Percentiles rank a stretch among this genome's conserved stretches.
Conservation (phyloP, 2,329 filamentous ascomycete species). For the Colletotrichum scovillei region DNA sequence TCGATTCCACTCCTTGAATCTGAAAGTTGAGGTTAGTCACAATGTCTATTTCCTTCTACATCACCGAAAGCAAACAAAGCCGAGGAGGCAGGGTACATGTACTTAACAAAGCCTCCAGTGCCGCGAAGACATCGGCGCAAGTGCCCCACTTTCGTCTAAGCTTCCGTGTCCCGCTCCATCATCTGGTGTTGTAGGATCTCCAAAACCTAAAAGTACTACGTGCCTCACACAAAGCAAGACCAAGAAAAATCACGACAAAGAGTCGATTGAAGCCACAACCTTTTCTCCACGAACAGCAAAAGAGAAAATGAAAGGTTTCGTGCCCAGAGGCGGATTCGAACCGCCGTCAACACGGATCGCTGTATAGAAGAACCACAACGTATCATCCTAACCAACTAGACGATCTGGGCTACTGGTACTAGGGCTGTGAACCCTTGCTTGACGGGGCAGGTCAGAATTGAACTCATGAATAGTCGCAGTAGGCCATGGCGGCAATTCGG, state of each 20-base stretch:
- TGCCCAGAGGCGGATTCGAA: slow-evolving; percentile 36
- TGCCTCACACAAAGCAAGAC: too few relatives aligned
- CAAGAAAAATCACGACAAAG: neutral
- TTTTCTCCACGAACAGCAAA: neutral
- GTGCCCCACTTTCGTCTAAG: neutral
- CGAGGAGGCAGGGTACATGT: too few relatives aligned
- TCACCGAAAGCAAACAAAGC: neutral
- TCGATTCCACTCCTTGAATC: neutral
- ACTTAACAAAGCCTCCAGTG: neutral
- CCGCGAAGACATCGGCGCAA: neutral
- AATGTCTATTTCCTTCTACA: neutral
- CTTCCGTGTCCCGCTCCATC: neutral
- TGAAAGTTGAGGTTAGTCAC: neutral
- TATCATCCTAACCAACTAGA: slow-evolving; percentile 37
- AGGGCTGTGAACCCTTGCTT: neutral
- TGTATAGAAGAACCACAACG: slow-evolving; percentile 33
- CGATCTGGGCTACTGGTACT: slow-evolving; percentile 23
- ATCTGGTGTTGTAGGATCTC: neutral
- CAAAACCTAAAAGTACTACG: too few relatives aligned
- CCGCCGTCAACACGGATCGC: slow-evolving; percentile 35
- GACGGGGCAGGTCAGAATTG: rapidly evolving
- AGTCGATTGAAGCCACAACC: too few relatives aligned
- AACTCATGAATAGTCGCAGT: rapidly evolving
- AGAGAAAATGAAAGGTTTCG: neutral
- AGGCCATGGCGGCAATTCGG: neutral